These are phyloP conservation scores for Dicorynia guianensis DNA, from an alignment of 306 rosid species.

Conservation along the genomic window DNA sequence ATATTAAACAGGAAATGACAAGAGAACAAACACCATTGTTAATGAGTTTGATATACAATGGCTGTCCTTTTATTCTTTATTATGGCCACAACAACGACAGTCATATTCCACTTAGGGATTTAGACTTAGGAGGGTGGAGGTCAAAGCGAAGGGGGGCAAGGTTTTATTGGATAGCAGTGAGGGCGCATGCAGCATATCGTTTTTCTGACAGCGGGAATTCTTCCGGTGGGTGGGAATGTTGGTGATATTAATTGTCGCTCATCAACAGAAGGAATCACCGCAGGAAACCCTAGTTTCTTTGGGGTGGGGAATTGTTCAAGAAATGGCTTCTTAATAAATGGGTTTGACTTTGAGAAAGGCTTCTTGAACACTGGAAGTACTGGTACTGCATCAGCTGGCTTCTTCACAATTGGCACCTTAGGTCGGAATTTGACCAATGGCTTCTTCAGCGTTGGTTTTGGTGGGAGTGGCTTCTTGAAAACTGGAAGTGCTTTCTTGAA, in stretches of 20 bases:
- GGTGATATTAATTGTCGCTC: background rate
- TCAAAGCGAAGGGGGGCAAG: no score
- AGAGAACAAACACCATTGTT: no score
- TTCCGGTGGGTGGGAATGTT: no score
- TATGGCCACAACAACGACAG: no score
- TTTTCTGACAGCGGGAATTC: no score
- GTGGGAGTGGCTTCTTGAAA: background rate
- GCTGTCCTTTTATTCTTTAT: no score
- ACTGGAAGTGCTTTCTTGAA: background rate
- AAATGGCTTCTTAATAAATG: constrained; percentile 17
- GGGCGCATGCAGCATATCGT: no score
- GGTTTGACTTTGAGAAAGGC: background rate
- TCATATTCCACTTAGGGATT: no score
- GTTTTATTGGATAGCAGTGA: no score
- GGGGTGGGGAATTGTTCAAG: no score
- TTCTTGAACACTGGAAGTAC: background rate
- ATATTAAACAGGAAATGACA: no score
- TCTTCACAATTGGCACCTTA: background rate
- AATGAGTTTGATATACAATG: no score
- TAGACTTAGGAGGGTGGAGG: constrained; percentile 19
- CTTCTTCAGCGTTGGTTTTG: background rate
- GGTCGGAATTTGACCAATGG: background rate
- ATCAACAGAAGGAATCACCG: background rate
- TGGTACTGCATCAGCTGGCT: background rate
- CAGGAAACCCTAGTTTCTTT: background rate